These are phyloP conservation scores for Cladosporium sp. DNA, from an alignment of 2,329 filamentous ascomycete genomes.

Conservation along the genomic window DNA sequence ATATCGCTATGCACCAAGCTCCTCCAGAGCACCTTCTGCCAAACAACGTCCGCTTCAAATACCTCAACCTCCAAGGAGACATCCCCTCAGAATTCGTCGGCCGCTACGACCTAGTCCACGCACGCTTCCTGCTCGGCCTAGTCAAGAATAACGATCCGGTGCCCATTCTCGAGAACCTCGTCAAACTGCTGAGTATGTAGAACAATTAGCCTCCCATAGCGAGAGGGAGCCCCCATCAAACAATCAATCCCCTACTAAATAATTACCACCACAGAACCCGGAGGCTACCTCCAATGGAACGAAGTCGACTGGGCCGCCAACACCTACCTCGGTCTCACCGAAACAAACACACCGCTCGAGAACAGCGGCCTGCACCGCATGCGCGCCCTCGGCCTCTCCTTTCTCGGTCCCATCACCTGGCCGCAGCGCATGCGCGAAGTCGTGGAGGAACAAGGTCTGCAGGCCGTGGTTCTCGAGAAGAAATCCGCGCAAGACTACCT, in stretches of 20 bases:
- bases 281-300: slow-evolving; percentile 21
- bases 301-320: slow-evolving; percentile 15
- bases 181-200: slow-evolving; percentile 13
- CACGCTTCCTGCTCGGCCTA: slow-evolving; percentile 11
- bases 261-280: slow-evolving; percentile 1
- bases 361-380: slow-evolving; percentile 6
- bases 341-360: neutral
- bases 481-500: neutral
- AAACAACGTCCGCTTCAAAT: slow-evolving; percentile 14
- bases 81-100: slow-evolving; percentile 11
- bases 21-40: slow-evolving; percentile 18
- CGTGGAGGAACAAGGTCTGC: neutral
- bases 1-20: slow-evolving; percentile 16
- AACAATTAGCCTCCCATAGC: neutral
- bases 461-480: neutral
- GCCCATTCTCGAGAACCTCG: slow-evolving; percentile 8
- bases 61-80: slow-evolving; percentile 15
- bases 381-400: neutral
- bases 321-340: slow-evolving; percentile 13
- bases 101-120: slow-evolving; percentile 17
- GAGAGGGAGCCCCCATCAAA: no score
- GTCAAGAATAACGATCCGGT: slow-evolving; percentile 19
- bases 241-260: neutral
- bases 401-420: slow-evolving; percentile 11
- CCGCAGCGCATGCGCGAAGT: neutral